Base-by-base conservation (phyloP, 768 basidiomycete genomes). In the Hirschioporus abietinus region DNA sequence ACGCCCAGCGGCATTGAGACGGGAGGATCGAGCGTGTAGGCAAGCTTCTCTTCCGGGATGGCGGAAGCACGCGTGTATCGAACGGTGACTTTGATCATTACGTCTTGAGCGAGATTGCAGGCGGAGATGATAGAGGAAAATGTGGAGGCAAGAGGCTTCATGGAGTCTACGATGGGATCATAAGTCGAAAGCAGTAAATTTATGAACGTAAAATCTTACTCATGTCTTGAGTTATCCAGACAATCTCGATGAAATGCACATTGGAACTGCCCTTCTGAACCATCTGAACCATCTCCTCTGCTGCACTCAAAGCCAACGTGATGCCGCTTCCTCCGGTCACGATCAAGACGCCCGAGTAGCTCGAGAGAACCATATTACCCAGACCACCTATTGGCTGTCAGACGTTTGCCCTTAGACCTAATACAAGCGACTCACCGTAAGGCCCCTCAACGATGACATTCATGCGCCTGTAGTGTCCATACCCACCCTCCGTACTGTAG, bases 301-400 rank as follows among this genome's bases (percentile, higher is more conserved):
- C 82, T 1, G 83, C 76, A 15, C 85, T 80, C 52, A 92, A 80
- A 0, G 84, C 84, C 67, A 88, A 91, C 0, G 90, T 86, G 71
- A 94, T 89, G 1, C 92, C 92, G 66, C 87, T 89, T 1, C 92
- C 92, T 2, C 90, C 92, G 18, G 82, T 86, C 18, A 93, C 74
- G 70, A 93, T 82, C 30, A 93, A 76, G 0, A 88, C 86, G 2
- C 84, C 84, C 0, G 88, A 88, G 75, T 85, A 92, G 69, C 85
- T 87, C 2, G 85, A 75, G 64, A 87, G 81, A 18, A 89, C 79
- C 5, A 81, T 83, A 71, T 90, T 83, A 7, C 89, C 81, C 42
- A 86, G 77, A 8, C 88, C 86, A 66, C 88, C 82, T 86, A 64
- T 27, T 52, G 42, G 12, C 4, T 52, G 4, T 52, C 12, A 15